Evolutionary conservation across 1,284 basidiomycete genomes (phyloP).

Genomic region (Rugiboletus extremiorientalis): DNA sequence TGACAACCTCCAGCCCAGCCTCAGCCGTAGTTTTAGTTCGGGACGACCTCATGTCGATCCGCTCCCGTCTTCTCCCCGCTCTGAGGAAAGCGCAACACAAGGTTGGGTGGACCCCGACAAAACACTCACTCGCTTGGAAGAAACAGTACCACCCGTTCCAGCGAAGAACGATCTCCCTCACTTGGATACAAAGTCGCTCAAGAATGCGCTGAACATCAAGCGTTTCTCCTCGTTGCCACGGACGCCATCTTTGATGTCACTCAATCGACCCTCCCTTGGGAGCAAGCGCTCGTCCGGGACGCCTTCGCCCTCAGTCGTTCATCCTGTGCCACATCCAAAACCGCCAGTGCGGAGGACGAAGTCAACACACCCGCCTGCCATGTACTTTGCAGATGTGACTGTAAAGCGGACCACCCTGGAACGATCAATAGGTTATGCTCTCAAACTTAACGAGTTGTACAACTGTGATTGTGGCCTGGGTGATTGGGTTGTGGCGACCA

Average conservation of each 20-base stretch:
- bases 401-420: conserved; percentile 63
- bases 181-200: conserved; percentile 26
- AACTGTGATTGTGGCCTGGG: conserved; percentile 76
- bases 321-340: conserved; percentile 14
- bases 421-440: conserved; percentile 74
- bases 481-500: conserved; percentile 70
- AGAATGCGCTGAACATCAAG: conserved; percentile 43
- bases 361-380: conserved; percentile 65
- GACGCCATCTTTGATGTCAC: conserved; percentile 47
- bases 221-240: conserved; percentile 61
- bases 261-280: conserved; percentile 25
- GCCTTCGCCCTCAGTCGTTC: conserved; percentile 39
- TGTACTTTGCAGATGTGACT: conserved; percentile 73
- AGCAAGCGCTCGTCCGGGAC: conserved; percentile 39
- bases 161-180: conserved; percentile 26
- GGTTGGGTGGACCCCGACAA: conserved; percentile 21
- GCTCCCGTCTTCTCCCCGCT: conserved; percentile 18
- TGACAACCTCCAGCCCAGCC: conserved; percentile 16
- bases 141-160: conserved; percentile 34
- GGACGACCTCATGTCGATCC: conserved; percentile 12
- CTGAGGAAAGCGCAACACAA: conserved; percentile 21
- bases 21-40: conserved; percentile 9
- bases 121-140: conserved; percentile 17
- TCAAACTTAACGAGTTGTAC: conserved; percentile 82
- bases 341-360: conserved; percentile 41